These are phyloP conservation scores for Fusarium protoensiforme DNA, from an alignment of 2,329 filamentous ascomycete species.

Conservation along the genomic window DNA sequence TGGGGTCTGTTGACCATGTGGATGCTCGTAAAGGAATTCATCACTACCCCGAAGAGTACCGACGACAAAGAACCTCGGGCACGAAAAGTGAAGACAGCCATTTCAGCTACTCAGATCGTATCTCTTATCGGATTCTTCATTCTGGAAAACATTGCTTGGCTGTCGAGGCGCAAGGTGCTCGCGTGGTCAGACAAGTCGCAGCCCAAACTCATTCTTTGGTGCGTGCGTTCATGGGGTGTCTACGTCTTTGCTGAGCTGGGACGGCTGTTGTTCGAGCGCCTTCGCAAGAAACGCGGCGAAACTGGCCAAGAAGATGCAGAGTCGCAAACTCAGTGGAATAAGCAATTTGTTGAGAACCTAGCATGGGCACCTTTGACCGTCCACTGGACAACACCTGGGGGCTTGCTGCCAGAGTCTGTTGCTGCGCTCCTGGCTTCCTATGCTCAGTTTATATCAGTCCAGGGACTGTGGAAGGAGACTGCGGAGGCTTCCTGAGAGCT, in stretches of 20 bases:
- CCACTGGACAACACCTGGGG: constrained; percentile 23
- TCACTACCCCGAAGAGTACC: neutral
- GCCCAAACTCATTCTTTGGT: constrained; percentile 23
- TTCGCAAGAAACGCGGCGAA: neutral
- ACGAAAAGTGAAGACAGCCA: neutral
- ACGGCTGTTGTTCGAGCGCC: constrained; percentile 9
- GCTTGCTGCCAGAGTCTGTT: constrained; percentile 12
- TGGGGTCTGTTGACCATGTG: constrained; percentile 23
- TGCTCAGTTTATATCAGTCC: constrained; percentile 21
- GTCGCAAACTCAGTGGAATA: constrained; percentile 2
- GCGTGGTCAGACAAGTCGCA: constrained; percentile 8
- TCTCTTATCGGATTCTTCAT: constrained; percentile 15
- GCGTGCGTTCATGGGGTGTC: constrained; percentile 6
- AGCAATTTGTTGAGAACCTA: constrained; percentile 6
- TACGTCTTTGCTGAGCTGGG: constrained; percentile 21
- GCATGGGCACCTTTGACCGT: constrained; percentile 17
- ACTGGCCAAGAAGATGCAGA: neutral
- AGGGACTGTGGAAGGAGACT: constrained; percentile 15
- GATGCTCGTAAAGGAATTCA: constrained; percentile 17
- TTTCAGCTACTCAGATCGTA: constrained; percentile 5
- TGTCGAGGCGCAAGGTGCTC: constrained; percentile 8
- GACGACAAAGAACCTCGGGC: neutral
- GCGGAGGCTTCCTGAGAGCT: neutral
- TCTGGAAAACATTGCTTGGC: constrained; percentile 18
- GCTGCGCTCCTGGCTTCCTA: constrained; percentile 23